Conservation (phyloP, 2,329 filamentous ascomycete genomes). For the Stenocarpella maydis region DNA sequence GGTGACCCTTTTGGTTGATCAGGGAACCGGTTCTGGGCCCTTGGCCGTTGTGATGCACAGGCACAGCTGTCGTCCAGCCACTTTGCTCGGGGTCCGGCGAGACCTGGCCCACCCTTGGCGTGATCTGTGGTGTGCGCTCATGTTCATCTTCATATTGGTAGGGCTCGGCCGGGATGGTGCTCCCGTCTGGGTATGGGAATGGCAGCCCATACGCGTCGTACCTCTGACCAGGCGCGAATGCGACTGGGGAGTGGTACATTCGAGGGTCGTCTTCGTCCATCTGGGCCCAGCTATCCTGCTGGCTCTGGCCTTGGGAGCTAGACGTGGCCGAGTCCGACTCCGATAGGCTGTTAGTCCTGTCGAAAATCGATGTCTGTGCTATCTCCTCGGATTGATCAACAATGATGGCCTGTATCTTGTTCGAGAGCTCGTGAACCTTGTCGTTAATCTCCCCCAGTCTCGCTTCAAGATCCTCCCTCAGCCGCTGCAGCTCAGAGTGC, state of each 20-base stretch:
- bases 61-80: slow-evolving; percentile 40
- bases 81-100: slow-evolving; percentile 27
- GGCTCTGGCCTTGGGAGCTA: slow-evolving; percentile 45
- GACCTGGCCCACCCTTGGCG: slow-evolving; percentile 37
- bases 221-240: slow-evolving; percentile 39
- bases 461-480: slow-evolving; percentile 46
- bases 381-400: slow-evolving; percentile 45
- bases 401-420: slow-evolving; percentile 49
- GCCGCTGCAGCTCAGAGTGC: slow-evolving; percentile 41
- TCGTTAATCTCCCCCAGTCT: slow-evolving; percentile 49
- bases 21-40: slow-evolving; percentile 43
- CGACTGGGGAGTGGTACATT: slow-evolving; percentile 44
- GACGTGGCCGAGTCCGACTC: slow-evolving; percentile 55
- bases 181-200: slow-evolving; percentile 43
- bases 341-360: slow-evolving; percentile 57
- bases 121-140: slow-evolving; percentile 40
- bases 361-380: slow-evolving; percentile 57
- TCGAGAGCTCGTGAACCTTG: slow-evolving; percentile 54
- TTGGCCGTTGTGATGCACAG: slow-evolving; percentile 52
- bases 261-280: slow-evolving; percentile 41
- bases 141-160: slow-evolving; percentile 42
- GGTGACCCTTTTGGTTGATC: slow-evolving; percentile 1
- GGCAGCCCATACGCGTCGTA: slow-evolving; percentile 47
- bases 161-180: slow-evolving; percentile 40
- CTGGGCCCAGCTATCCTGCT: slow-evolving; percentile 37